Base-by-base conservation (phyloP, 768 basidiomycete species). In the Serendipita sp. region DNA sequence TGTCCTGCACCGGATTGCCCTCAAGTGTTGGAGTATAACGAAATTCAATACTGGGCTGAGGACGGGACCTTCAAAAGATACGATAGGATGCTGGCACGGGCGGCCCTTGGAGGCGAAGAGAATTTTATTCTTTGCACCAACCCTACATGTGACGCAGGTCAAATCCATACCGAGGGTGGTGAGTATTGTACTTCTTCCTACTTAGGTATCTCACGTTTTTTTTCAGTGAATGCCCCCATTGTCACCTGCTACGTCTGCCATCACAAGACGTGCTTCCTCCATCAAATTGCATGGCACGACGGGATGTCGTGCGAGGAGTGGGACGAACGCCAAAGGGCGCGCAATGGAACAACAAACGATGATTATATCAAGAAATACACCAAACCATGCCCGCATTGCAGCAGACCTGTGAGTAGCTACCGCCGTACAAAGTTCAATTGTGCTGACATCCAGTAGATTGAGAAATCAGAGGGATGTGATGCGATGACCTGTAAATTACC, bases 211-310 rank as follows among this genome's bases (percentile, higher is more conserved):
- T 41, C 41, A 41, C 41, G 13, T 13, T 41, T 13, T 41, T 41
- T 41, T 2, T 51, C 48, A 51, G 48, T 32, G 48, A 51, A 51
- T 51, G 56, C 56, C 4, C 56, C 56, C 4, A 60, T 60, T n/a
- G 56, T 60, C 8, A 60, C 56, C 18, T 60, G 56, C 37, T 60
- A 60, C 37, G 56, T 60, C n/a, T 60, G 56, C 3, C 56, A 60
- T 18, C 56, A 60, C 35, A 32, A 38, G 18, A 60, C 56, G 28
- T 60, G 56, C 35, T 60, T 60, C n/a, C 10, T 60, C 16, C 56
- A 60, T 37, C 56, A 60, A n/a, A 37, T 32, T 28, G 30, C 56
- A 37, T 60, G 56, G 56, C 56, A 60, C 56, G 56, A 60, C 4
- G 56, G 56, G 18, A n/a, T 34, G n/a, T 34, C 56, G 32, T 60